Evolutionary conservation across 1,284 basidiomycete genomes (phyloP), one percentile per base, ranked within the genome.

Genomic region (Moesziomyces globuligerus): DNA sequence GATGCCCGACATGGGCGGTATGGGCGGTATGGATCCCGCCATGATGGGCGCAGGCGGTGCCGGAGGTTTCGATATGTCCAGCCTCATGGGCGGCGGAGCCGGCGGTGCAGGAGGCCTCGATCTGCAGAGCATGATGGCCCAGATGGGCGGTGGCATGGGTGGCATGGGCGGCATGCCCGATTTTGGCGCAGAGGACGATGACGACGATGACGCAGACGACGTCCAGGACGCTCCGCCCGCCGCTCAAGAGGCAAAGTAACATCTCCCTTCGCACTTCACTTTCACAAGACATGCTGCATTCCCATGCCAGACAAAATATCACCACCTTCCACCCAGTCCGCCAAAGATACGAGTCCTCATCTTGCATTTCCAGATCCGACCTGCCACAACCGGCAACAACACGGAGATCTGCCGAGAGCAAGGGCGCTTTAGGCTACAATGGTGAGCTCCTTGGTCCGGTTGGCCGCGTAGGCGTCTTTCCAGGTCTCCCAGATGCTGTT

Each of bases 1-100:
- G 46, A 51, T 37, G 62, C 82, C 79, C 18, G 86, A 84, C 3
- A 85, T 85, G 83, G 79, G 78, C 11, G 85, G 84, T 8, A 75
- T 75, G 74, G 75, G 75, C 18, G 79, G 77, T 8, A 75, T 78
- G 72, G 68, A 61, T 21, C 57, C 57, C 5, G 45, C 36, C 8
- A 61, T 59, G 62, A 53, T 51, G 53, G 68, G 46, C 1, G 37
- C 50, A 36, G 59, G 58, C 10, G 69, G 68, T 6, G 42, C 55
- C 13, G 70, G 69, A 2, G 71, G 62, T 4, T 40, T 64, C 36
- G 67, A 58, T 37, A 18, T 58, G 23, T 39, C 39, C 20, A 20
- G 25, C 9, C 54, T 65, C 57, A 55, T 72, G 62, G 58, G 59
- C n/a, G 65, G 44, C 4, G 61, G 67, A 39, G 41, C 41, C 36